These are phyloP conservation scores for Nothophaeocryptopus gaeumannii DNA, from an alignment of 2,329 filamentous ascomycete genomes.

Conservation along the genomic window DNA sequence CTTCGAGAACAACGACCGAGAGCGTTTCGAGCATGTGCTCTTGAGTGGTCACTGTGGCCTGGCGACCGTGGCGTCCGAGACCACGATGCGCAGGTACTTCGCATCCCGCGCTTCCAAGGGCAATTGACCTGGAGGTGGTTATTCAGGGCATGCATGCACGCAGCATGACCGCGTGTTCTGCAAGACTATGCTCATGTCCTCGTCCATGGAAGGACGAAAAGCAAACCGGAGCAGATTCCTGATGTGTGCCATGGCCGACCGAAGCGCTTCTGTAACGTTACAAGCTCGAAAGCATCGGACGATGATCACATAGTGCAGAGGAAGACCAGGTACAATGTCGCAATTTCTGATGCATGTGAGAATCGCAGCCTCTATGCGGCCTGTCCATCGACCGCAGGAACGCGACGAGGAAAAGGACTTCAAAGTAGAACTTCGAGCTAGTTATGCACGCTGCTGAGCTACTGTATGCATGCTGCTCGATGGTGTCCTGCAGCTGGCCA, in stretches of 20 bases:
- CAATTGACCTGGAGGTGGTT: conserved; percentile 12
- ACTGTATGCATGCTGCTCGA: conserved; percentile 24
- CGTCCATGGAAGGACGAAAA: conserved; percentile 9
- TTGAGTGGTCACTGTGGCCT: conserved; percentile 21
- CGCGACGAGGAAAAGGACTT: conserved; percentile 18
- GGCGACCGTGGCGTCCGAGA: conserved; percentile 14
- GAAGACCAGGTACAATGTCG: conserved; percentile 17
- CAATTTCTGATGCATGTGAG: conserved; percentile 19
- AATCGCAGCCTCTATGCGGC: conserved; percentile 5
- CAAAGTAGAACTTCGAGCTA: conserved; percentile 19
- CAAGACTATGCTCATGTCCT: background rate
- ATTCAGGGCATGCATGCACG: conserved; percentile 13
- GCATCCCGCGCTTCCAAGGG: conserved; percentile 1
- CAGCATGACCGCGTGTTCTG: background rate
- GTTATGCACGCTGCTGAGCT: conserved; percentile 24
- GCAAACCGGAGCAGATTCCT: conserved; percentile 21
- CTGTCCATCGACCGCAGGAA: conserved; percentile 13
- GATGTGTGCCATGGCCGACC: conserved; percentile 15
- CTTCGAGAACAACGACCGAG: conserved; percentile 21
- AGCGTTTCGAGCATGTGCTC: conserved; percentile 10
- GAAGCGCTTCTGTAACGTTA: conserved; percentile 21
- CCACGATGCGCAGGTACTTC: conserved; percentile 8
- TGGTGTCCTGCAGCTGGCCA: conserved; percentile 27
- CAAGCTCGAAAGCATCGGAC: conserved; percentile 13
- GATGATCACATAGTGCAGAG: conserved; percentile 19